Evolutionary conservation across 78 protist genomes (phyloP).

Genomic region (Guillardia theta): DNA sequence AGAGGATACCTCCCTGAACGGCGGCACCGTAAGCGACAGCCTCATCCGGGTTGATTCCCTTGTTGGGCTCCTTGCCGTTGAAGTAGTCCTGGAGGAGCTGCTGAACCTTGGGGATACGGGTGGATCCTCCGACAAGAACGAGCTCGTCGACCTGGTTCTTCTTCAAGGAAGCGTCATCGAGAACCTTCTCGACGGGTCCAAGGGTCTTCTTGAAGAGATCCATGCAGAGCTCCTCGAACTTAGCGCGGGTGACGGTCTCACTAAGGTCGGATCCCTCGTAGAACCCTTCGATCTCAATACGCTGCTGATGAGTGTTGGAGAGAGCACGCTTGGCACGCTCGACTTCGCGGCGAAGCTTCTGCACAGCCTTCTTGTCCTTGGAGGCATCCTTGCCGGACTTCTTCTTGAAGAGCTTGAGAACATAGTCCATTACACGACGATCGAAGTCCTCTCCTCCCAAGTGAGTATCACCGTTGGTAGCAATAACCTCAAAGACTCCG

Average conservation of each 20-base stretch:
- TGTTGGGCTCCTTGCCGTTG: slow-evolving; percentile 97
- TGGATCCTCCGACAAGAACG: slow-evolving; percentile 98
- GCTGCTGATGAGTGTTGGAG: slow-evolving; percentile 63
- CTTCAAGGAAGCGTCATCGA: slow-evolving; percentile 87
- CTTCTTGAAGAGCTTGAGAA: slow-evolving; percentile 82
- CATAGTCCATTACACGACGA: slow-evolving; percentile 90
- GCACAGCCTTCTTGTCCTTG: slow-evolving; percentile 86
- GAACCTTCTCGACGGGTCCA: slow-evolving; percentile 86
- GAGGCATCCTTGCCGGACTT: slow-evolving; percentile 81
- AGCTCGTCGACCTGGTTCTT: slow-evolving; percentile 93
- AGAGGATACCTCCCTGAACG: slow-evolving; percentile 95
- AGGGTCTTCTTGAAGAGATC: slow-evolving; percentile 95
- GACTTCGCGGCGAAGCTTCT: slow-evolving; percentile 91
- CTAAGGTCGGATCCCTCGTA: slow-evolving; percentile 94
- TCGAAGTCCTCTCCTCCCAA: slow-evolving; percentile 99
- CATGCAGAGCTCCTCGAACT: slow-evolving; percentile 96
- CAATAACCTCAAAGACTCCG: slow-evolving; percentile 98
- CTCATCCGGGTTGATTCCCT: slow-evolving; percentile 99
- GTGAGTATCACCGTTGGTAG: slow-evolving; percentile 99
- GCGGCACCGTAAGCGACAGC: slow-evolving; percentile 99
- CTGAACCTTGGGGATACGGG: slow-evolving; percentile 98
- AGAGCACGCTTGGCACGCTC: slow-evolving; percentile 97
- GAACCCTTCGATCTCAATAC: slow-evolving; percentile 59
- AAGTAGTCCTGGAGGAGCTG: slow-evolving; percentile 93
- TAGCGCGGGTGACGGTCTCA: slow-evolving; percentile 97